phyloP scores from a whole-genome alignment of 345 rosid genomes.

The Eucalyptus erythrocorys region DNA sequence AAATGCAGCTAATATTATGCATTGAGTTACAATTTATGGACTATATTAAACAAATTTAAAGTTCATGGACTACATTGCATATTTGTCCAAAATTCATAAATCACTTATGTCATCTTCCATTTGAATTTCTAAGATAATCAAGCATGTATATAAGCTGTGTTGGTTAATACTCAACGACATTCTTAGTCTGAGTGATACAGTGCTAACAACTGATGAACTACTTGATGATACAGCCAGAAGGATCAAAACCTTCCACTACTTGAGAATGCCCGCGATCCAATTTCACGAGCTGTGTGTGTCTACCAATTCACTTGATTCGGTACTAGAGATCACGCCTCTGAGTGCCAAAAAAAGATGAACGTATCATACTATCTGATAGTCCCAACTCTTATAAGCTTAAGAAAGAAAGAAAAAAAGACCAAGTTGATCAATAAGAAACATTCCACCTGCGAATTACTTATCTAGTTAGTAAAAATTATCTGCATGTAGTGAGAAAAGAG shows the following conservation, averaged over 20 bases:
- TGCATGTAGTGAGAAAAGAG: no score
- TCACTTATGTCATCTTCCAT: no score
- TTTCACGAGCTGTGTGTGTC: not conserved
- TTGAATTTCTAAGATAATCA: not conserved
- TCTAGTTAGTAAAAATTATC: no score
- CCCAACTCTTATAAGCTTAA: not conserved
- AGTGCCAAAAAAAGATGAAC: not conserved
- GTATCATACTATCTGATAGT: not conserved
- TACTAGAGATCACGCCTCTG: not conserved
- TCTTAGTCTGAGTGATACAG: not conserved
- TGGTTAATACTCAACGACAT: not conserved
- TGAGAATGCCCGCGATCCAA: no score
- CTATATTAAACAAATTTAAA: no score
- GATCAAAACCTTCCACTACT: not conserved
- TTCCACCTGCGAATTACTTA: not conserved
- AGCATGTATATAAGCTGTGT: not conserved
- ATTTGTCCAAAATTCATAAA: no score
- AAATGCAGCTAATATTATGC: no score
- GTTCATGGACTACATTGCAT: rapidly evolving
- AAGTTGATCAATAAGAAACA: not conserved
- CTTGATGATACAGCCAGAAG: not conserved
- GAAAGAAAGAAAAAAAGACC: not conserved
- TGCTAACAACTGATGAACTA: not conserved
- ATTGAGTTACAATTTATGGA: no score
- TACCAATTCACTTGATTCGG: not conserved